Percentiles rank a stretch among this genome's conserved stretches.
phyloP scores from a whole-genome alignment of 75 land plant genomes.

The Sequoiadendron giganteum region DNA sequence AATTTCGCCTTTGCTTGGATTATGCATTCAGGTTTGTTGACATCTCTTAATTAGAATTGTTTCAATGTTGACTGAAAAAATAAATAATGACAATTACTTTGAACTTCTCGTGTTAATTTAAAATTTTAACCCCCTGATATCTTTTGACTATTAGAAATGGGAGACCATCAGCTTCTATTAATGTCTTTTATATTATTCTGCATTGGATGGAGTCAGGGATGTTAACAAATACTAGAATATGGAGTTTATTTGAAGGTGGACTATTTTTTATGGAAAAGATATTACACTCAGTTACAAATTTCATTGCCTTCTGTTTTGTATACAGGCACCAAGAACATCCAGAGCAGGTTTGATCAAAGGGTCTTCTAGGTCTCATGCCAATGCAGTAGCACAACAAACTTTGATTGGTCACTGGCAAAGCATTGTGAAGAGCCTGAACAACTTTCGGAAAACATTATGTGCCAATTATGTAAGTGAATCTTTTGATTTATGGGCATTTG shows the following conservation, averaged over 20 bases:
- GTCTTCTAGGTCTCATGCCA: slow-evolving; percentile 61
- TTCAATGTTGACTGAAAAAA: not conserved
- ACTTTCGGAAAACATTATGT: slow-evolving; percentile 69
- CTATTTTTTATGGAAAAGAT: not conserved
- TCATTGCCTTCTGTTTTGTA: slow-evolving; percentile 7
- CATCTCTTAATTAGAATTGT: not conserved
- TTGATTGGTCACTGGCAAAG: slow-evolving; percentile 95
- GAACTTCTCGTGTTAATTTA: not conserved
- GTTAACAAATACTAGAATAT: not conserved
- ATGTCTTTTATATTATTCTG: not conserved
- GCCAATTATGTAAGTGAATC: slow-evolving; percentile 71
- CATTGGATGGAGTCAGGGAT: not conserved
- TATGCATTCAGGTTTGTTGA: slow-evolving; percentile 82
- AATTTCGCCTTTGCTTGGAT: slow-evolving; percentile 79
- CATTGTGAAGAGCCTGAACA: slow-evolving; percentile 77
- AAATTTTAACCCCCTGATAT: not conserved
- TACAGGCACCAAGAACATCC: slow-evolving; percentile 91
- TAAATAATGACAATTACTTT: not conserved
- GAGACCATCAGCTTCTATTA: not conserved
- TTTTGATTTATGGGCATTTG: not conserved
- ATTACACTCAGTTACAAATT: not conserved
- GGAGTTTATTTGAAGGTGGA: not conserved
- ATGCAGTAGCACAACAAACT: slow-evolving; percentile 71
- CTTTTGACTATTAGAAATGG: not conserved
- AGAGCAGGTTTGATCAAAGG: slow-evolving; percentile 84